Evolutionary conservation across 768 basidiomycete species (phyloP), one percentile per base, ranked within the genome.

Genomic region (Mycena epipterygia): DNA sequence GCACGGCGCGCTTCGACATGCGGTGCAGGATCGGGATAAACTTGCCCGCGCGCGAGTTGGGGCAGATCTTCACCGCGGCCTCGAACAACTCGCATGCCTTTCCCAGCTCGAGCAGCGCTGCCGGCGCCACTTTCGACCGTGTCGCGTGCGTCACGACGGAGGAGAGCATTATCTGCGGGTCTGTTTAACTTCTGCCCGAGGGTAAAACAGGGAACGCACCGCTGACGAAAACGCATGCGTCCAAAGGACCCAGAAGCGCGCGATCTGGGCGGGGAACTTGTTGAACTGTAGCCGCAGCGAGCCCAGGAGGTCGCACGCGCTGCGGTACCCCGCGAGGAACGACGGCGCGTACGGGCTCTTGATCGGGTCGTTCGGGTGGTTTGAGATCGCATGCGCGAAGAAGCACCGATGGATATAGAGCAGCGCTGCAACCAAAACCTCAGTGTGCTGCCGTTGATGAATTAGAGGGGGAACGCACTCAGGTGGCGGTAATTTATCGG

Each of bases 391-490:
- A 75, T 92, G 90, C 5, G 92, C 90, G 73, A 94, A 93, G 83
- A 91, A 93, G 73, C 90, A 89, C 19, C 93, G 90, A 76, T 93
- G 92, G 57, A 93, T 87, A 76, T 92, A 92, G 12, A 93, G 80
- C 35, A 93, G 82, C n/a, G 90, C 92, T 93, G 65, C 30, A 2
- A 27, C 58, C 32, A 42, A 33, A 51, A 21, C 25, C 49, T 63
- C 32, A 32, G 29, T 39, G 37, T 35, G 5, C 6, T 39, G 8
- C 35, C n/a, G 21, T 1, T 27, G 23, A 14, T n/a, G 5, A 23
- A 48, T 23, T 13, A 55, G 14, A 67, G 23, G 19, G 25, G 19
- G 39, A 14, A 78, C 90, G 75, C 73, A 93, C 93, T 89, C 39
- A 91, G 82, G 74, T 92, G 88, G 1, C 90, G 86, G 77, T 93